Base-by-base conservation (phyloP, 768 basidiomycete genomes). In the Mrakia blollopis region DNA sequence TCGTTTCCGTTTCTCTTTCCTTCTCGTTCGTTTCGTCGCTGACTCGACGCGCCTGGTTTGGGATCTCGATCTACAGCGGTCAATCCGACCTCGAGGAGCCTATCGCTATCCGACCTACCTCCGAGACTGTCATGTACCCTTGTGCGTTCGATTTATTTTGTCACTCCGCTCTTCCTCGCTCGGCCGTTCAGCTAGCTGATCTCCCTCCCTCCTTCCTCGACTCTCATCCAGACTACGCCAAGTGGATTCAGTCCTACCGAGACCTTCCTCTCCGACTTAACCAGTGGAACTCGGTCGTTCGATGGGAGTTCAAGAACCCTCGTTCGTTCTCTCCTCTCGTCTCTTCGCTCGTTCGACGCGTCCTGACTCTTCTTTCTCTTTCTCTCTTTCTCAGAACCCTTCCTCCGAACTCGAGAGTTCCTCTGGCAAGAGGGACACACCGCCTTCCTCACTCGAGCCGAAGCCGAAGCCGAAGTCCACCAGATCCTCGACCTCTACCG, bases 341-440 rank as follows among this genome's bases (percentile, higher is more conserved):
- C 18, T 60, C 23, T 23, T 65, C 44, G 44, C 39, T 47, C n/a
- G 44, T 8, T 70, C 50, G 25, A 28, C 47, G 28, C 37, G 69
- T 21, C 30, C n/a, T 65, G 25, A 30, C 11, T 18, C 30, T 25
- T 21, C 11, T 60, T 14, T 62, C 9, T 11, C 30, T 21, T 23
- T 13, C 65, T 13, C 61, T 23, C 57, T 13, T 50, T 35, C 73
- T 50, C 82, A 92, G 91, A 99, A 84, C 97, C 97, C 11, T 99
- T 99, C 91, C 88, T 99, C 52, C 94, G 97, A 75, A 98, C 97
- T 2, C 92, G 97, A 83, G 97, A 99, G 86, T 99, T 98, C 88
- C 87, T 99, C n/a, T 99, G 97, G 97, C 97, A 99, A 86, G 97
- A 99, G 85, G 97, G 97, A 52, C 97, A 99, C 86, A 98, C 97